These are phyloP conservation scores for Cajanus cajan DNA, from an alignment of 306 rosid genomes.

Conservation along the genomic window DNA sequence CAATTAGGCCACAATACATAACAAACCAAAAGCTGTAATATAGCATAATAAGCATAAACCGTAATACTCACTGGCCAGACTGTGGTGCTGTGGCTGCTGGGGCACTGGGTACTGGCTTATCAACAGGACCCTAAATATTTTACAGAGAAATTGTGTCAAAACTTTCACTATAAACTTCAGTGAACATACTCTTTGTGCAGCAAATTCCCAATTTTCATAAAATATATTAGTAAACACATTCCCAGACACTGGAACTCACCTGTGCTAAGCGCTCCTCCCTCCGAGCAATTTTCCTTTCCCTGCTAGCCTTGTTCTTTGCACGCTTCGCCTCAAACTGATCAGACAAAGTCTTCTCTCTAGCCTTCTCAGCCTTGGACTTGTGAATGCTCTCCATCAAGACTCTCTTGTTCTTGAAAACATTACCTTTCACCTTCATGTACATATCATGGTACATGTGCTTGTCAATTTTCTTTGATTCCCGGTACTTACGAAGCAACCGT, in stretches of 20 bases:
- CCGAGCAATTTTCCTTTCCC: constrained; percentile 50
- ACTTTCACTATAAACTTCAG: background rate
- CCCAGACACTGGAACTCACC: constrained; percentile 22
- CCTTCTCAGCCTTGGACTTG: constrained; percentile 50
- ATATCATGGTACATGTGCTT: constrained; percentile 49
- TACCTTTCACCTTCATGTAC: constrained; percentile 52
- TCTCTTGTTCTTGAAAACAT: constrained; percentile 50
- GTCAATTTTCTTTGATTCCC: constrained; percentile 47
- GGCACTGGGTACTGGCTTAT: constrained; percentile 45
- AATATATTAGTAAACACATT: background rate
- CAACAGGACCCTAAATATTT: constrained; percentile 68
- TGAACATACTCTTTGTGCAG: background rate
- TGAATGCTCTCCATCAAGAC: constrained; percentile 51
- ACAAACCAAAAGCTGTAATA: background rate
- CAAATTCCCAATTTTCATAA: background rate
- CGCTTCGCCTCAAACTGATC: constrained; percentile 52
- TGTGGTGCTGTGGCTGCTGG: constrained; percentile 44
- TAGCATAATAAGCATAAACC: background rate
- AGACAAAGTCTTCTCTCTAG: constrained; percentile 47
- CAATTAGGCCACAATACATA: background rate
- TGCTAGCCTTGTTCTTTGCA: constrained; percentile 49
- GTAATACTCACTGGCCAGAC: constrained; percentile 57
- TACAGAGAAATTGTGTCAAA: background rate
- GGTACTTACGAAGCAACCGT: constrained; percentile 41
- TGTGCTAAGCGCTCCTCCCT: constrained; percentile 47